Evolutionary conservation across 176 grass and related monocot genomes (phyloP), one percentile per base, ranked within the genome.

Genomic region (Oryza longistaminata): DNA sequence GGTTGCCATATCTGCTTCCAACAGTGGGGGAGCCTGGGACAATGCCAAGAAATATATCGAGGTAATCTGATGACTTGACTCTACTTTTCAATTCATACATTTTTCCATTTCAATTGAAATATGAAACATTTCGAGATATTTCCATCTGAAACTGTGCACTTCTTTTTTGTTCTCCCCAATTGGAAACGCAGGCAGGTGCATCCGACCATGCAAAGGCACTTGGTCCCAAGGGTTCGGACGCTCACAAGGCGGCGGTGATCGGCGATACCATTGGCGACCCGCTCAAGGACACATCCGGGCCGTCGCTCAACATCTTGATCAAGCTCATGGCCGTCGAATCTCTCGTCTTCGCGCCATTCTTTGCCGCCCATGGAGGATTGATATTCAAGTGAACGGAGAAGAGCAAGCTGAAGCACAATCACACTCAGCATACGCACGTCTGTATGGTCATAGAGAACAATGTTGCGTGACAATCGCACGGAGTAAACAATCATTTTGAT

Each of bases 41-140:
- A 95, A 95, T 69, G 93, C 93, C 64, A 95, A 95, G 83, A 95
- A 95, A 55, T 92, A 95, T 24, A 95, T 95, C 26, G 93, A 95
- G 93, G 93, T 92, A 88, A 49, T 8, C 55, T 61, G 19, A 9
- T 37, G 35, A 6, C 35, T 27, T 27, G 27, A 27, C 27, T 37
- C 7, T 22, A 22, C 5, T 3, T 9, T 22, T 7, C 11, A n/a
- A 6, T 58, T 62, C 9, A 24, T 8, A 24, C 9, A 21, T 11
- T 62, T 53, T 53, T 24, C 22, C 19, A 9, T 7, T 61, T 61
- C 55, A 61, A 12, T n/a, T 22, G 14, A 17, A 53, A 4, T 19
- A 17, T 43, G 42, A 43, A 43, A 43, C 42, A 43, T 43, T 43
- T 17, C 2, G 5, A 21, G 17, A 21, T 21, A 58, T 58, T 58